These are phyloP conservation scores for Eucalyptus rudis DNA, from an alignment of 345 rosid genomes.

Conservation along the genomic window DNA sequence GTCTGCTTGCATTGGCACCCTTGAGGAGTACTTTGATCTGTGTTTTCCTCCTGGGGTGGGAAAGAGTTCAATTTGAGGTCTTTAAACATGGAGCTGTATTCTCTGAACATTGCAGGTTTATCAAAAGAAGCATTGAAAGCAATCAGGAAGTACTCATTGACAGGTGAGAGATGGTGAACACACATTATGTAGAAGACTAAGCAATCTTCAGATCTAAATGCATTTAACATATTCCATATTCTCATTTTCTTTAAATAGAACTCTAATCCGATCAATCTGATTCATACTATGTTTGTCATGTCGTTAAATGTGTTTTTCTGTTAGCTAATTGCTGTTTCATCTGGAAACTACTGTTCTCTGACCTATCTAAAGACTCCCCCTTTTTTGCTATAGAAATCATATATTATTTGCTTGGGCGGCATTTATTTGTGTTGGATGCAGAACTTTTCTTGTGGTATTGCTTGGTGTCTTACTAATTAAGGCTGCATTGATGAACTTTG, in stretches of 20 bases:
- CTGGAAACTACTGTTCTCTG: neutral
- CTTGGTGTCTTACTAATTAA: neutral
- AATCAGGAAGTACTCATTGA: conserved; percentile 53
- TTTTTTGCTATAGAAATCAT: neutral
- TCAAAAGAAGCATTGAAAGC: conserved; percentile 82
- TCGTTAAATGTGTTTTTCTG: neutral
- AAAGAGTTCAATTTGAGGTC: neutral
- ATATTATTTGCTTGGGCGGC: neutral
- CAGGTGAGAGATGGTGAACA: conserved; percentile 27
- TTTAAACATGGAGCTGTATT: neutral
- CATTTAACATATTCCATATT: neutral
- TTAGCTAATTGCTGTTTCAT: neutral
- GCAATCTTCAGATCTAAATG: neutral
- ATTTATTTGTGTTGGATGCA: neutral
- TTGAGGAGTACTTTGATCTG: neutral
- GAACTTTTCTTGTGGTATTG: neutral
- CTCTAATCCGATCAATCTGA: neutral
- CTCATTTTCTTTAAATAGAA: neutral
- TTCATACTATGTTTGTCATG: neutral
- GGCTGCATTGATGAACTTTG: neutral
- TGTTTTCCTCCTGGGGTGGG: neutral
- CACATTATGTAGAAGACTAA: neutral
- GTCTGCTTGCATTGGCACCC: neutral
- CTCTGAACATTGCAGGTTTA: conserved; percentile 45
- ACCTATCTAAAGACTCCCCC: neutral